Evolutionary conservation across 2,329 filamentous ascomycete genomes (phyloP), one percentile per base, ranked within the genome.

Genomic region (Fusarium euwallaceae): DNA sequence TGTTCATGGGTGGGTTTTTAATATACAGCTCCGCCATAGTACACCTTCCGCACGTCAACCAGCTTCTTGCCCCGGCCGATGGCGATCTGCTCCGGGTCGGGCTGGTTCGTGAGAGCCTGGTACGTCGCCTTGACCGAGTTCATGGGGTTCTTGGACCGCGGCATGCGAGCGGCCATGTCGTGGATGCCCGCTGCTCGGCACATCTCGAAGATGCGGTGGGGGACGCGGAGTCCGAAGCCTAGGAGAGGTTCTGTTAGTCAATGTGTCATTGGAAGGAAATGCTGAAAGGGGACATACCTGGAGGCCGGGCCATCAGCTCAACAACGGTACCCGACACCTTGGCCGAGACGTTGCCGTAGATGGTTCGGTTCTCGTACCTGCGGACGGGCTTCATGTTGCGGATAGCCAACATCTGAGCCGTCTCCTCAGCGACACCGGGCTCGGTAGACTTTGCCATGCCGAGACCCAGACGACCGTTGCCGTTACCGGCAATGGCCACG

Each of bases 191-290:
- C 93, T 59, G 92, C 92, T 74, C 95, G 93, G 81, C 94, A 95
- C 87, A 99, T 95, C 84, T 99, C 96, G 84, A 95, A 98, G 83
- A 99, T 96, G 75, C 95, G 91, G 81, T 94, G 91, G 78, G 97
- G 95, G 82, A 94, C 95, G 80, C 97, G 94, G 76, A 98, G 92
- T 81, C 97, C 97, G 80, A 98, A 99, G 69, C 97, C 97, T 98
- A 71, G 2, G 10, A 39, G 6, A 29, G n/a, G 41, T 37, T 8
- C 59, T 22, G 59, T 71, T 62, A 75, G 66, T 32, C 2, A 24
- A 37, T 20, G 16, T 16, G 27, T 55, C 11, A 10, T 5, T 17
- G 17, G 12, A 27, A 17, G 45, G 45, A 48, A 17, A 6, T 11
- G 20, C 22, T 51, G 37, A 53, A 29, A 69, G 39, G 37, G 14